phyloP scores from a whole-genome alignment of 257 asterid species.

The Cruciata laevipes region DNA sequence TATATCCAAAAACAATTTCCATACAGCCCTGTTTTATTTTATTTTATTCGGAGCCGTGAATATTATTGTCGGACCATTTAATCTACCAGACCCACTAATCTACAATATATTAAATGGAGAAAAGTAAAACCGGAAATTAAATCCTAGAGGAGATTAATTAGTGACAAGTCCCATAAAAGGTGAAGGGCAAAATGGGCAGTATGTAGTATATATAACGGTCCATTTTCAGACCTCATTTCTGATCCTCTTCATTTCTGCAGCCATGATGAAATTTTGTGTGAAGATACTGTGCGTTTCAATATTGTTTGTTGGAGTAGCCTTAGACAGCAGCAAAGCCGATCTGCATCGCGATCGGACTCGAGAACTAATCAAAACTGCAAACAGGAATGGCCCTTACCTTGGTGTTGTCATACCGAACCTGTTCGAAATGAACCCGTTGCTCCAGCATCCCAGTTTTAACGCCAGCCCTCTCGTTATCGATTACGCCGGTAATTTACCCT shows the following conservation, averaged over 20 bases:
- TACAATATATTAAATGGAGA: too few relatives aligned
- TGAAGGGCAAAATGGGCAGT: too few relatives aligned
- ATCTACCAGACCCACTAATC: too few relatives aligned
- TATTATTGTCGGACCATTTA: too few relatives aligned
- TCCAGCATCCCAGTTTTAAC: constrained; percentile 34
- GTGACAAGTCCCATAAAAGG: too few relatives aligned
- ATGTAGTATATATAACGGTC: neutral
- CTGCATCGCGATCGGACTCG: constrained; percentile 16
- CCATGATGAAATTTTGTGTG: neutral
- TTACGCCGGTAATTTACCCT: constrained; percentile 38
- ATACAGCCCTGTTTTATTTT: too few relatives aligned
- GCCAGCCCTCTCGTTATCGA: constrained; percentile 32
- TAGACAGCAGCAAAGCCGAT: constrained; percentile 12
- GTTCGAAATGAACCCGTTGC: constrained; percentile 51
- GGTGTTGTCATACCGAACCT: constrained; percentile 49
- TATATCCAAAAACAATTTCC: too few relatives aligned
- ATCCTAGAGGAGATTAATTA: too few relatives aligned
- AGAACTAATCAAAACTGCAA: constrained; percentile 27
- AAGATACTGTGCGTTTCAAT: neutral
- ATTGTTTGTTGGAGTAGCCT: neutral
- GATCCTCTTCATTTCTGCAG: neutral
- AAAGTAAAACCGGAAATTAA: too few relatives aligned
- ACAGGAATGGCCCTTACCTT: constrained; percentile 40
- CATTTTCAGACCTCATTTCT: neutral
- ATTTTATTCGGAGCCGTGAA: too few relatives aligned